Base-by-base conservation (phyloP, 805 yeast species). In the Kodamaea laetipori region DNA sequence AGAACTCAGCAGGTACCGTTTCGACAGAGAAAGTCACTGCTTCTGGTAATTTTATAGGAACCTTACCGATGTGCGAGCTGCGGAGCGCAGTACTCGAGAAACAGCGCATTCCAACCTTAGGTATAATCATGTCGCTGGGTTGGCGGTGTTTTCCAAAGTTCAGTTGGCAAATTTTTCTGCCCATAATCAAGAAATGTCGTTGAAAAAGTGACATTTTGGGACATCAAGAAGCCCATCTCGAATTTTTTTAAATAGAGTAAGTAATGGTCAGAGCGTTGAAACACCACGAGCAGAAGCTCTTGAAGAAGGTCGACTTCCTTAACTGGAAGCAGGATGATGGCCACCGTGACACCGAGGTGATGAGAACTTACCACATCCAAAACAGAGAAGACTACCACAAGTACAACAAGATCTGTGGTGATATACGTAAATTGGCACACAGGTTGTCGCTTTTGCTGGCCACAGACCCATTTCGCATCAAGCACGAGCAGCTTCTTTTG, bases 281-380 rank as follows among this genome's bases (percentile, higher is more conserved):
- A 65, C 89, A 86, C 70, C 99, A 94, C 67, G 99, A 94, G 78
- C 85, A 87, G 75, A 90, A 90, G 68, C 80, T 94, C 57, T 78
- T 94, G 57, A 90, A 86, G 73, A 94, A 94, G 66, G 98, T 94
- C 41, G 97, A 94, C 61, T 89, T 94, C 70, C 86, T 89, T 40
- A 95, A 94, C 64, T 94, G 98, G 97, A 94, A 94, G 64, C 95
- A 89, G 57, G 99, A 94, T 63, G 83, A 85, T 44, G 89, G 92
- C 23, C 99, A 94, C 64, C 74, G 99, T 54, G 99, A 92, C 55
- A 83, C 95, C n/a, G 92, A 87, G 64, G 96, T 94, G 25, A 94
- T 94, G 96, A 78, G 95, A 55, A 84, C 87, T 42, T 94, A 90
- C 65, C 97, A 92, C 62, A 78, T 94, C 36, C 96, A 90, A 61